phyloP scores from a whole-genome alignment of 1,284 basidiomycete species.

The Acaromyces ingoldii region DNA sequence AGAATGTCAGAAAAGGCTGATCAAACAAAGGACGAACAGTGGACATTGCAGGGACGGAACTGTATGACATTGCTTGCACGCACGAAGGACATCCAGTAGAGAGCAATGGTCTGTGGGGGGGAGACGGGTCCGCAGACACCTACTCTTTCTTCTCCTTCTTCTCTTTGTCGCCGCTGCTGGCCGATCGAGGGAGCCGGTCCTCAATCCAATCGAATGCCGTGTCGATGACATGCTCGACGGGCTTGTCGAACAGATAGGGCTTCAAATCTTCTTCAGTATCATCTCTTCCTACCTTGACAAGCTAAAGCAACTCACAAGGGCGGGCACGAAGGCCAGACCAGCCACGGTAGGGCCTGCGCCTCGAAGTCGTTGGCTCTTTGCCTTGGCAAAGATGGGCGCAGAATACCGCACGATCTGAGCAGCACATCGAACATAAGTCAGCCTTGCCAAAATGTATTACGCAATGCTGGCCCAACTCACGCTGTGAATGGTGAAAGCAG shows the following conservation, averaged over 20 bases:
- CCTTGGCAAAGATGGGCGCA: slow-evolving; percentile 67
- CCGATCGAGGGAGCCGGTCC: slow-evolving; percentile 16
- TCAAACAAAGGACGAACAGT: no score
- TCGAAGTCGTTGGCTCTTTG: slow-evolving; percentile 61
- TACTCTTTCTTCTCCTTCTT: slow-evolving; percentile 3
- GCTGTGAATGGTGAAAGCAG: slow-evolving; percentile 47
- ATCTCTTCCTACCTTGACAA: background rate
- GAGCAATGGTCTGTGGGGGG: no score
- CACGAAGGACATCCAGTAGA: no score
- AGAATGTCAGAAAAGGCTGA: no score
- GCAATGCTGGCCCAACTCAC: slow-evolving; percentile 3
- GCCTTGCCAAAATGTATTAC: background rate
- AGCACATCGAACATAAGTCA: background rate
- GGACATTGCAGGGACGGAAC: no score
- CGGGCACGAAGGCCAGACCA: slow-evolving; percentile 55
- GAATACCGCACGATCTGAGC: slow-evolving; percentile 57
- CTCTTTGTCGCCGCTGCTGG: background rate
- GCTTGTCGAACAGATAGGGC: slow-evolving; percentile 43
- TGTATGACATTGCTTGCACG: no score
- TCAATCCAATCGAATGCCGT: slow-evolving; percentile 56
- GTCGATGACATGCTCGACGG: slow-evolving; percentile 56
- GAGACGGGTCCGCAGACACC: no score
- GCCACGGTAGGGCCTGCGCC: slow-evolving; percentile 77
- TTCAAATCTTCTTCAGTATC: slow-evolving; percentile 8
- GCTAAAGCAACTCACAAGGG: slow-evolving; percentile 15